Evolutionary conservation across 2,329 filamentous ascomycete species (phyloP), one percentile per base, ranked within the genome.

Genomic region (Botrytis porri): DNA sequence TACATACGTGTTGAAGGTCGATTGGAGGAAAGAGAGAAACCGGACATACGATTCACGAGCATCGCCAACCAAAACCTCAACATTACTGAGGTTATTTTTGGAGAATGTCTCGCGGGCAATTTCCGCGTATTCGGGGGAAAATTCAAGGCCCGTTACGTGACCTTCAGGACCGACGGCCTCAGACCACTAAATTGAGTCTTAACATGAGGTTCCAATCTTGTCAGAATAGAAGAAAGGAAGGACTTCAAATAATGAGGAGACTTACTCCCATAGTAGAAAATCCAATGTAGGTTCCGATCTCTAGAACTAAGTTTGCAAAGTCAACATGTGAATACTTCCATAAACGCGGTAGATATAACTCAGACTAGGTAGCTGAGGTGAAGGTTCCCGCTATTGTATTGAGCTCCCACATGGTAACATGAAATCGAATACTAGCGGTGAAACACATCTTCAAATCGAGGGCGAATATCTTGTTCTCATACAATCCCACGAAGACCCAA

Each of bases 21-120:
- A 37, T 8, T 39, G 29, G 48, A 35, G 8, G 10, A 22, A 29
- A 60, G 51, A 8, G 1, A 29, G 8, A 62, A 78, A 69, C 51
- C 51, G n/a, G 35, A 78, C 84, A 76, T 76, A 86, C 85, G 83
- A 84, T 74, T 85, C 79, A 14, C 83, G 80, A 6, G 84, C 86
- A 75, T 86, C 82, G 7, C 86, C 86, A 29, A 85, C 80, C 12
- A 85, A 75, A 20, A 88, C 80, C n/a, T 86, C 81, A 51, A 84
- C 80, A 75, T 88, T 88, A 48, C 80, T 77, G 51, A 86, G 77
- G 25, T 80, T 81, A 59, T 83, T 79, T 45, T 82, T 81, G 32
- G 77, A 78, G 61, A 85, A 84, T 1, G 81, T 82, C 54, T 82
- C 79, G 60, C 80, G 75, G 29, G 86, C 83, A 4, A 82, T 75